phyloP scores from a whole-genome alignment of 495 filamentous ascomycete genomes.

The Neurospora sp. region DNA sequence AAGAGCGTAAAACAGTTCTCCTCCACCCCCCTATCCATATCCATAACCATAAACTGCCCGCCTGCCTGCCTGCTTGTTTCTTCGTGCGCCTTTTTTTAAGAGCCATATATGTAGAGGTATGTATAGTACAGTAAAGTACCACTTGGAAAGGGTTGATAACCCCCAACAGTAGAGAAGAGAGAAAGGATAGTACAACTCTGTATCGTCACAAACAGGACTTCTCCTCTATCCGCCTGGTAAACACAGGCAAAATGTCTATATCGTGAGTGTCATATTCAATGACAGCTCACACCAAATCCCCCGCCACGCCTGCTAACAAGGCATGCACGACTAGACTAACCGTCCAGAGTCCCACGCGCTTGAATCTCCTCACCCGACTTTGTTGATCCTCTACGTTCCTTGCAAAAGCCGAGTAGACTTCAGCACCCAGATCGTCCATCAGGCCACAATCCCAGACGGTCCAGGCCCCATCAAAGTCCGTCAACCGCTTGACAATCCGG shows the following conservation, averaged over 20 bases:
- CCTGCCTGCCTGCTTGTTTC: not conserved
- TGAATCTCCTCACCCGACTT: slow-evolving; percentile 73
- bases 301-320: slow-evolving; percentile 90
- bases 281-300: slow-evolving; percentile 49
- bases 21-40: not conserved
- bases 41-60: not conserved
- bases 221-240: not conserved
- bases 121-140: not conserved
- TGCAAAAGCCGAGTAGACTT: slow-evolving; percentile 89
- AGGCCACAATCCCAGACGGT: slow-evolving; percentile 87
- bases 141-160: not conserved
- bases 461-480: slow-evolving; percentile 94
- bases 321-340: slow-evolving; percentile 84
- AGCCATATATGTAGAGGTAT: not conserved
- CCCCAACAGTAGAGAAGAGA: slow-evolving; percentile 1
- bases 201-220: not conserved
- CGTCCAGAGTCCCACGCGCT: slow-evolving; percentile 95
- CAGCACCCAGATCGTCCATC: slow-evolving; percentile 90
- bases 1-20: not conserved
- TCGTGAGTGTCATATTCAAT: not conserved
- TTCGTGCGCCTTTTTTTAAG: not conserved
- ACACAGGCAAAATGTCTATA: not conserved
- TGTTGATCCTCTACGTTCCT: slow-evolving; percentile 78
- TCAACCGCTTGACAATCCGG: slow-evolving; percentile 75
- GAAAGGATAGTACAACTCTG: not conserved